phyloP scores from a whole-genome alignment of 345 rosid species.

The Litchi chinensis region DNA sequence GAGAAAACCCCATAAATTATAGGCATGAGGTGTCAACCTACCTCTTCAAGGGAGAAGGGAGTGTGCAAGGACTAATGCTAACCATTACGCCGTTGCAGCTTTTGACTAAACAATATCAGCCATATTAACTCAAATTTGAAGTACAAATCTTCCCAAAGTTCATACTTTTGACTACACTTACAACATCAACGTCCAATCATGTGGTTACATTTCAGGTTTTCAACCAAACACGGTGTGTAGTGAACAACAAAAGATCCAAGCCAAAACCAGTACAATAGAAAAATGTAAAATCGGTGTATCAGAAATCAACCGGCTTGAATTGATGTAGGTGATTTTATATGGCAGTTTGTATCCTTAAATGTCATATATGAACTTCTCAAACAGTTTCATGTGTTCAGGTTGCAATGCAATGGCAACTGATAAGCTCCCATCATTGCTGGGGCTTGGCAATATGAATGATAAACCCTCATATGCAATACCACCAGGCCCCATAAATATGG shows the following conservation, averaged over 20 bases:
- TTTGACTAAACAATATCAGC: background rate
- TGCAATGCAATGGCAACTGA: slow-evolving; percentile 83
- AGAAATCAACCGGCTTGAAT: background rate
- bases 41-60: too few species aligned
- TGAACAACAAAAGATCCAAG: background rate
- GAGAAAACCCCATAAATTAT: too few species aligned
- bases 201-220: background rate
- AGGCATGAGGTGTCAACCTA: too few species aligned
- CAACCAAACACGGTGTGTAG: background rate
- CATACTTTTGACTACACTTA: background rate
- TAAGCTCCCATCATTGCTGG: slow-evolving; percentile 73
- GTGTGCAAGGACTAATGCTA: too few species aligned
- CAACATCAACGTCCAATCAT: background rate
- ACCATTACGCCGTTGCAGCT: too few species aligned
- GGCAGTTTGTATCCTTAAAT: slow-evolving; percentile 18
- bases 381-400: slow-evolving; percentile 75
- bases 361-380: slow-evolving; percentile 61
- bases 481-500: slow-evolving; percentile 93
- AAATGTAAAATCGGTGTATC: background rate
- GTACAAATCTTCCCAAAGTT: background rate
- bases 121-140: slow-evolving; percentile 3
- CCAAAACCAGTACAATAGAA: background rate
- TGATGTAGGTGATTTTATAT: background rate
- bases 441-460: slow-evolving; percentile 76
- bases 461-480: slow-evolving; percentile 83